Evolutionary conservation across 257 asterid genomes (phyloP), one percentile per base, ranked within the genome.

Genomic region (Nicotiana undulata): DNA sequence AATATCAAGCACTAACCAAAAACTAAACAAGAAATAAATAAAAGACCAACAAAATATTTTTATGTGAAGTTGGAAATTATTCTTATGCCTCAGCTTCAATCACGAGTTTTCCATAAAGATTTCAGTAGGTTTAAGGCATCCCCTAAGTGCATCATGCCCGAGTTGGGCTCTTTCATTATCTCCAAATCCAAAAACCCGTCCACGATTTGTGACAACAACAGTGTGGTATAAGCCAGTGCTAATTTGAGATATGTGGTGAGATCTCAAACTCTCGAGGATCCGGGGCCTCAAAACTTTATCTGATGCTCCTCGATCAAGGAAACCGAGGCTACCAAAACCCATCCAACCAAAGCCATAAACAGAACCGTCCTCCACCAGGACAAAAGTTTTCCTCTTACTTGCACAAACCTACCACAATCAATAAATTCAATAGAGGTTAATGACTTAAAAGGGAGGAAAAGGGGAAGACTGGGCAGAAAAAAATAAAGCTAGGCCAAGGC

Each of bases 161-260:
- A 93, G 93, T 85, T 93, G 95, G 32, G 92, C 94, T 85, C 98
- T 89, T 85, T 93, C 98, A 10, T 93, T 93, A 80, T 93, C 98
- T 79, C 98, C 97, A 20, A 92, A 93, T 10, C 98, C 98, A 3
- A 88, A 87, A 61, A 90, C 89, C 24, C 78, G 87, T 37, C 98
- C 98, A 68, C 79, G 85, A 26, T 86, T 88, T 12, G 96, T 92
- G 46, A 93, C 88, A 31, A 90, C 91, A 46, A 93, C 92, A 1
- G 90, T 88, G 85, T 93, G 98, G 91, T 93, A 92, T 82, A 93
- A 85, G 16, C 94, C 98, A 5, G 98, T 92, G 92, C 98, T 93
- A n/a, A 92, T 92, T 85, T 93, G 98, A 49, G 97, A 87, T 52
- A 92, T 87, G 80, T 85, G 93, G 86, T 86, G 90, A 53, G 85